A percentile compares a stretch with the other conserved stretches of the same genome.
These are phyloP conservation scores for Oidiodendron maius DNA, from an alignment of 495 filamentous ascomycete genomes.

Conservation along the genomic window DNA sequence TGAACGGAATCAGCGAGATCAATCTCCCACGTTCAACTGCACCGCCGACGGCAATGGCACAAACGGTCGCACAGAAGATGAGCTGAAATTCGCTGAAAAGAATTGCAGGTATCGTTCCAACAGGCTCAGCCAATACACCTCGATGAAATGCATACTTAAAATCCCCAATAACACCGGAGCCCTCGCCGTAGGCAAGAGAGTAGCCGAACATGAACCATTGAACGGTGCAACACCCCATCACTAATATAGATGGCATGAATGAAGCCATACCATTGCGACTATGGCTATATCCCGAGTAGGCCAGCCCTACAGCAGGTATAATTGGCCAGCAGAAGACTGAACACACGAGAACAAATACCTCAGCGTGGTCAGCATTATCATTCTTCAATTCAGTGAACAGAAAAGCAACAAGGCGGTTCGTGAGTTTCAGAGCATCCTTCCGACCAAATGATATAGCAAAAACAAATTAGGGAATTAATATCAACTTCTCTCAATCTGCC, in stretches of 20 bases:
- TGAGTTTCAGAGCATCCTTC: background rate
- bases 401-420: background rate
- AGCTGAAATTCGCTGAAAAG: conserved; percentile 73
- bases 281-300: conserved; percentile 41
- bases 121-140: conserved; percentile 70
- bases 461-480: background rate
- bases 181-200: conserved; percentile 80
- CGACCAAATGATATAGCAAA: background rate
- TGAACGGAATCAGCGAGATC: conserved; percentile 79
- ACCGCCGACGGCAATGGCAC: conserved; percentile 72
- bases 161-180: conserved; percentile 83
- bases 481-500: too few species aligned
- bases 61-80: conserved; percentile 77
- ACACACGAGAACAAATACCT: conserved; percentile 45
- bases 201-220: conserved; percentile 99
- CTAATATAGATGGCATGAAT: conserved; percentile 39
- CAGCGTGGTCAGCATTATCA: too few species aligned
- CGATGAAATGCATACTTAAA: conserved; percentile 80
- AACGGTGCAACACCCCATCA: conserved; percentile 54
- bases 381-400: background rate
- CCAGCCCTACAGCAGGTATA: conserved; percentile 84
- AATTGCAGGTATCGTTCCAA: conserved; percentile 81
- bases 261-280: conserved; percentile 39
- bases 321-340: conserved; percentile 89
- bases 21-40: conserved; percentile 77